Base-by-base conservation (phyloP, 2,329 filamentous ascomycete genomes). In the Xylaria sp. region DNA sequence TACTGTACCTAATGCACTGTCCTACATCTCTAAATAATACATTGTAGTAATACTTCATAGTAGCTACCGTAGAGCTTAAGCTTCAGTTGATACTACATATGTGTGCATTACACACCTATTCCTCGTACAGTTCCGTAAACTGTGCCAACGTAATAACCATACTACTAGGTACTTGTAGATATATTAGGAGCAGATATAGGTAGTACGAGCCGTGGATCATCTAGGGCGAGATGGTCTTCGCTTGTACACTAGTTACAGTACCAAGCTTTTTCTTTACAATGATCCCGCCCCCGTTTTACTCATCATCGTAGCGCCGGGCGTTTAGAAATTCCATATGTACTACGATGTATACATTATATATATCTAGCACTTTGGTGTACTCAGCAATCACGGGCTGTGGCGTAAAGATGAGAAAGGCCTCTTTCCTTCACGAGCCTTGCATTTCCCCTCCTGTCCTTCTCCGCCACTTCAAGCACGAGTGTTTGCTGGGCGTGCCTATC, bases 351-450 rank as follows among this genome's bases (percentile, higher is more conserved):
- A 42, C 9, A 36, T 14, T 19, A 42, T 17, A 51, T 24, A 27
- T 11, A 50, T 2, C 11, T 17, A 30, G 27, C 34, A n/a, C 17
- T 8, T 27, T 48, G 42, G 12, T n/a, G 53, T 32, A 64, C 53
- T 34, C 6, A 60, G 39, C 62, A 47, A 36, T 65, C 42, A 42
- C 42, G 2, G 8, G 42, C 42, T n/a, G 42, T 48, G 32, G 12
- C 32, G n/a, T 42, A 57, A 5, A 24, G 24, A 39, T 9, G 64
- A 39, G 14, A 27, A 56, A 45, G 61, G 53, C 55, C 34, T 69
- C 55, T 58, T 63, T 54, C 61, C 67, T 58, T 67, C 39, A 69
- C 67, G 67, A 61, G 64, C 34, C 67, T 32, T 67, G 67, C 67
- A 67, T 61, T 1, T 45, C 24, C 14, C 4, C n/a, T 61, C 51